Evolutionary conservation across 2,329 filamentous ascomycete species (phyloP).

Genomic region (Phaeosphaeria sp.): DNA sequence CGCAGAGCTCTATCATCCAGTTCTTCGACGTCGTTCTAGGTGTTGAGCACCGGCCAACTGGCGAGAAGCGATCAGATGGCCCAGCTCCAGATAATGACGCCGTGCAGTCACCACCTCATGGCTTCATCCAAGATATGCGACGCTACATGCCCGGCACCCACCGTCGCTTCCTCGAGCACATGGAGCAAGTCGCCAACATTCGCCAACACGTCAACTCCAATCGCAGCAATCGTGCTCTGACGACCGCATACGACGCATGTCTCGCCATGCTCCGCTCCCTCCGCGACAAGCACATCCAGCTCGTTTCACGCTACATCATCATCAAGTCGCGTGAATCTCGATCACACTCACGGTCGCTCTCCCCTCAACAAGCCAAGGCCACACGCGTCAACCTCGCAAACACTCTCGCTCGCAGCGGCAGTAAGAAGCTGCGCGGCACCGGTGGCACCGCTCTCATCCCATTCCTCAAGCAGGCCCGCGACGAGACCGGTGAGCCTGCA

Average conservation of each 20-base stretch:
- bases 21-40: slow-evolving; percentile 95
- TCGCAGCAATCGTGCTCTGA: slow-evolving; percentile 68
- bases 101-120: slow-evolving; percentile 67
- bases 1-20: slow-evolving; percentile 94
- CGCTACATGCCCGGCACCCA: slow-evolving; percentile 96
- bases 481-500: slow-evolving; percentile 93
- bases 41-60: slow-evolving; percentile 88
- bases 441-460: slow-evolving; percentile 93
- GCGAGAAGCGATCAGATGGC: slow-evolving; percentile 62
- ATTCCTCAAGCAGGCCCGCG: slow-evolving; percentile 93
- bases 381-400: slow-evolving; percentile 66
- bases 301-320: slow-evolving; percentile 95
- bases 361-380: slow-evolving; percentile 56
- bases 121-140: slow-evolving; percentile 97
- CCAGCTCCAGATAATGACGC: slow-evolving; percentile 51
- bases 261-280: slow-evolving; percentile 79
- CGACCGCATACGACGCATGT: slow-evolving; percentile 88
- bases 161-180: slow-evolving; percentile 84
- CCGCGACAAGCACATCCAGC: slow-evolving; percentile 93
- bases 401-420: slow-evolving; percentile 43
- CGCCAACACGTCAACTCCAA: slow-evolving; percentile 77
- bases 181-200: slow-evolving; percentile 83
- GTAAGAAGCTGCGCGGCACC: slow-evolving; percentile 78
- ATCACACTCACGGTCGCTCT: slow-evolving; percentile 67
- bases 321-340: slow-evolving; percentile 80